Base-by-base conservation (phyloP, 164 flowering plant species). In the Umbellularia californica region DNA sequence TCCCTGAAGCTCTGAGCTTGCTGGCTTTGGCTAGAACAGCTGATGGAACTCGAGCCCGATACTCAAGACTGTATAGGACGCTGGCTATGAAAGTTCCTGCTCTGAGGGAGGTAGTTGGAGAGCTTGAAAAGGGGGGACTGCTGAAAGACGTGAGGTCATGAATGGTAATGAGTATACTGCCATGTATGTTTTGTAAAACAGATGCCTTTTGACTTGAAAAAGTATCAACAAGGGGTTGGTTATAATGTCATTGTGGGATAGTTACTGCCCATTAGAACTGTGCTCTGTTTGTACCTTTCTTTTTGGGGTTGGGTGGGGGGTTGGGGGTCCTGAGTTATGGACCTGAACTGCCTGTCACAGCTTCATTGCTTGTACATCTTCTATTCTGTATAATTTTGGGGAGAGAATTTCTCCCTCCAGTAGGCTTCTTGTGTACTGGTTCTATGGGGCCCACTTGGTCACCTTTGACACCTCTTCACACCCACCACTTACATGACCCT, bases 21-120 rank as follows among this genome's bases (percentile, higher is more conserved):
- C 90, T 95, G 70, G 92, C 98, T 69, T 82, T 93, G 17, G 98
- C 98, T 63, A 89, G 95, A 77, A 95, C 99, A 11, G 91, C 95
- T 5, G 99, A 95, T 75, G 97, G 97, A n/a, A 93, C 98, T 7
- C 88, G 98, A 50, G 99, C 99, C 28, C 87, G 99, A 22, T 95
- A 91, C 82, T 95, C 97, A 50, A 85, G 99, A 76, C 80, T 95
- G 68, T 95, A 95, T 83, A 84, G 97, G 76, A 94, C 99, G 68
- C 80, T 95, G 58, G 98, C 98, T 33, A 90, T 91, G 98, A 93
- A 95, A 81, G 97, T 95, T 72, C 99, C 99, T 9, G 86, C 97
- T 5, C 74, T 95, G 69, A 86, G 93, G 85, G 95, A 93, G 74
- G 82, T 93, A 7, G 94, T 95, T 68, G 86, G 84, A 15, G 99